Evolutionary conservation across 805 yeast genomes (phyloP), one percentile per base, ranked within the genome.

Genomic region (Metschnikowia lochheadii): DNA sequence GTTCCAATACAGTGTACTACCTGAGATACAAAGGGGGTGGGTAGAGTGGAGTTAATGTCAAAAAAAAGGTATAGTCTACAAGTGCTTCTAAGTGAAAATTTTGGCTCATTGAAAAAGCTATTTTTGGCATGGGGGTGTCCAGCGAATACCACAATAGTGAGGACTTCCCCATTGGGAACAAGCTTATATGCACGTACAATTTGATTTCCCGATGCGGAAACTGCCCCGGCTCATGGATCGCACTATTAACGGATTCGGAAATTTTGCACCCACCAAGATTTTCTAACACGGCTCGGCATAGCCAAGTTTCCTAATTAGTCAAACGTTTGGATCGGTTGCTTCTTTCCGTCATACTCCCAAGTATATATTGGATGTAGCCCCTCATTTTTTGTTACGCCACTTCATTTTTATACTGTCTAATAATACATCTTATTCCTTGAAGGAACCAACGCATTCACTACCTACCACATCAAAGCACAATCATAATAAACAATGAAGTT

Each of bases 401-500:
- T 42, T n/a, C 6, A 15, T 33, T 42, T 42, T 20, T 26, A 26
- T 26, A 26, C 29, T 8, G 11, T 26, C 29, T 26, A 2, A 26
- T 26, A 26, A 33, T 33, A 33, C 32, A 40, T 40, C 26, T 4
- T 33, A 15, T 42, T 20, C 33, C 31, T 20, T n/a, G 3, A 17
- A 31, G 35, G 20, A 21, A 33, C 31, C 45, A 18, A 41, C 13
- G 20, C 36, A 8, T 6, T 41, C 44, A 31, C 8, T 7, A 14
- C 37, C 17, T 6, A 26, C 13, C 23, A 41, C 35, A 31, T 10
- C 20, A 5, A 23, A 39, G 31, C 32, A 39, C n/a, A 23, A 21
- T 5, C 8, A 18, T 21, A 41, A 15, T 21, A 14, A 15, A 11
- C 6, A 20, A 60, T 60, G 63, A 60, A 35, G 49, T 35, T 59